Base-by-base conservation (phyloP, 805 yeast genomes). In the Sugiyamaella floridensis region DNA sequence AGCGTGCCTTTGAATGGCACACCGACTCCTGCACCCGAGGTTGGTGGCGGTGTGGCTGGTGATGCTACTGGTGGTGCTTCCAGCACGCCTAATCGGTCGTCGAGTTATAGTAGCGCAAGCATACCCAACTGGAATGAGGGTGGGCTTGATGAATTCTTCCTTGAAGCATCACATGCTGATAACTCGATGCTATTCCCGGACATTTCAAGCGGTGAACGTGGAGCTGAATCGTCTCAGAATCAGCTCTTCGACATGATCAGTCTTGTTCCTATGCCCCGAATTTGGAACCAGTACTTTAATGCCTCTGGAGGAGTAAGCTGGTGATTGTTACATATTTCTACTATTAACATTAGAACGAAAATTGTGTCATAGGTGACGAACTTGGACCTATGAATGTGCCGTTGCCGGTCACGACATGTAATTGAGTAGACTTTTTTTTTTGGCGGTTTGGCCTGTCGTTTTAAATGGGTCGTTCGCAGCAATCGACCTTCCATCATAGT, bases 231-330 rank as follows among this genome's bases (percentile, higher is more conserved):
- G 37, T 32, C 37, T 11, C 37, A 32, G 37, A 32, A 67, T 14
- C 67, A 65, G 50, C 48, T 66, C 18, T 66, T 63, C 47, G 68
- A 66, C 46, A 60, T 67, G 59, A 67, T 66, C 55, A 55, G 55
- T 45, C 69, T 63, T 41, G 55, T 66, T 14, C 69, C 70, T n/a
- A 57, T 65, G 45, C 58, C 64, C 10, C 59, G 63, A 8, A 67
- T 66, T 34, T 66, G 70, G 70, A 67, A 64, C 44, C 70, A 66
- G 53, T 67, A 63, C 47, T 63, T 63, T 49, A 32, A 32, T 32
- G 9, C 37, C 37, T 32, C 37, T 10, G 37, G 37, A 14, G n/a
- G n/a, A 10, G 37, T 32, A 32, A 32, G 37, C 37, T 32, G 37
- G 37, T 32, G 37, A 32, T 32, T 14, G 37, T 32, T 10, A 14